These are phyloP conservation scores for Amaranthus cruentus DNA, from an alignment of 148 eudicot genomes.

Conservation along the genomic window DNA sequence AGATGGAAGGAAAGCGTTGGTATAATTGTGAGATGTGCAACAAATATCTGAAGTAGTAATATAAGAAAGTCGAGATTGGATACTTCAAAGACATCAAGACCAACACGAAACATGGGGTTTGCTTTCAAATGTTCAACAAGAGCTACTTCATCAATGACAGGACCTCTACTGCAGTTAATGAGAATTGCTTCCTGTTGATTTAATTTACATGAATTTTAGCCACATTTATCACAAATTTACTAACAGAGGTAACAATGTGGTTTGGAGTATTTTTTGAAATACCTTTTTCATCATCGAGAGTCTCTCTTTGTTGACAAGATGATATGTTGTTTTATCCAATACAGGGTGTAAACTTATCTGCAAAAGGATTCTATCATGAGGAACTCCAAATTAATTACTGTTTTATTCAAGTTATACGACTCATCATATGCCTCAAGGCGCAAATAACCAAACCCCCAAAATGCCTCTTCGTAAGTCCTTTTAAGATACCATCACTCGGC, in stretches of 20 bases:
- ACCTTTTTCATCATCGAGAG: constrained; percentile 94
- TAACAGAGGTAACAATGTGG: neutral
- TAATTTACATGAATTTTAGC: constrained; percentile 7
- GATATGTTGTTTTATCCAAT: constrained; percentile 88
- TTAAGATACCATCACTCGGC: too few species aligned
- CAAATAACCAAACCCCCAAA: too few species aligned
- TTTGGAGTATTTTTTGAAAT: constrained; percentile 50
- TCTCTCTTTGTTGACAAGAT: constrained; percentile 81
- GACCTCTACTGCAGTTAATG: constrained; percentile 94
- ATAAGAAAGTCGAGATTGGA: neutral
- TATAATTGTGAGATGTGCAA: neutral
- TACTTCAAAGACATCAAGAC: constrained; percentile 98
- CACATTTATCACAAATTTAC: neutral
- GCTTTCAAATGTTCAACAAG: constrained; percentile 86
- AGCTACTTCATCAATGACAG: constrained; percentile 95
- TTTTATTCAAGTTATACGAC: too few species aligned
- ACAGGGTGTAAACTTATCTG: constrained; percentile 96
- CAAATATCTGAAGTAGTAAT: neutral
- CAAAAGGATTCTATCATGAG: constrained; percentile 6
- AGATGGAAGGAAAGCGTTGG: neutral
- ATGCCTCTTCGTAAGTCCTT: too few species aligned
- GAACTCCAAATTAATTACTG: too few species aligned
- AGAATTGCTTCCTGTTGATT: constrained; percentile 79
- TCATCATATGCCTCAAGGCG: too few species aligned
- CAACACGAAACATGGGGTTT: constrained; percentile 99